Evolutionary conservation across 768 basidiomycete species (phyloP), one percentile per base, ranked within the genome.

Genomic region (Lactarius sp.): DNA sequence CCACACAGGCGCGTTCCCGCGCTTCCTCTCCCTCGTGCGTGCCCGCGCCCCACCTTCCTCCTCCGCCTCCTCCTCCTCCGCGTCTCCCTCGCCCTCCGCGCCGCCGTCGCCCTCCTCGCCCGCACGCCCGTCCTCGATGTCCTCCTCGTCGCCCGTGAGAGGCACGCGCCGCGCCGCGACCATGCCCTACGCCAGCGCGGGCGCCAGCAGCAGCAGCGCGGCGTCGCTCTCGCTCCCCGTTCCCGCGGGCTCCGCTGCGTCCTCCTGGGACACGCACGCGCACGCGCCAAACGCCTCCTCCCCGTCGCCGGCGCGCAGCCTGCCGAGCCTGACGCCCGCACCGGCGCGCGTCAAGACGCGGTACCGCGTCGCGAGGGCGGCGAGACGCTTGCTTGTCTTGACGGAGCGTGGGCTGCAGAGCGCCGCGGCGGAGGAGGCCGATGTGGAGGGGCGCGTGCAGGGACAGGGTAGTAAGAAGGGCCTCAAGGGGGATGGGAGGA

Each of bases 281-380:
- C 46, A 10, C 41, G 9, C 12, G 9, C 47, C 14, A 27, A 22
- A 9, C 13, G 14, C 18, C 16, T 7, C 47, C 16, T 62, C 44
- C 3, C 58, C 65, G 2, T 65, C 59, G 42, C 66, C 59, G 10
- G 59, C 66, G n/a, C 65, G 60, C 54, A 55, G 56, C 55, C 56
- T 67, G 31, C 60, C 65, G 22, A 41, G 52, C 56, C 60, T 64
- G 57, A 64, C 66, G 37, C 64, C 70, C 8, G 65, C 68, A 2
- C 73, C 73, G 2, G 70, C 71, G 53, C 68, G 70, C 37, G 69
- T 69, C 20, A 60, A 67, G 42, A 69, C 68, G 41, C 69, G 70
- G 27, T 67, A 70, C 51, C 71, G 74, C 53, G 69, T 73, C n/a
- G 66, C 67, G 59, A 68, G 71, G 1, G 70, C 70, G 14, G 66